Conservation (phyloP, 805 yeast genomes). For the Candida sithepensis region DNA sequence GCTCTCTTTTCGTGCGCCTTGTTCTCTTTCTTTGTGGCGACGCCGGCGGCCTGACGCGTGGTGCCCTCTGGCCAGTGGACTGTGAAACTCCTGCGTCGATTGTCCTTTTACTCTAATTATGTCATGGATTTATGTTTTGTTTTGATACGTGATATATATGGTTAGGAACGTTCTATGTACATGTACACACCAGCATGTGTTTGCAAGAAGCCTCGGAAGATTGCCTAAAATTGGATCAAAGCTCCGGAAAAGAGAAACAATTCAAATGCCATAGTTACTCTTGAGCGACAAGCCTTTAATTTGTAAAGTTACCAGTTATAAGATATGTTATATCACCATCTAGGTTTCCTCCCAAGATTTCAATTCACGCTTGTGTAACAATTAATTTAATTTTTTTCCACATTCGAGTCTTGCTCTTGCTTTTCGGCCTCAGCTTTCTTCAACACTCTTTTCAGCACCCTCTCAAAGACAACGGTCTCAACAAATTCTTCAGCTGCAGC, state of each 20-base stretch:
- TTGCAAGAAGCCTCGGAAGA: not conserved
- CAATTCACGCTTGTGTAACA: not conserved
- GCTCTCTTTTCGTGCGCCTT: not conserved
- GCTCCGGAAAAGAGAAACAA: not conserved
- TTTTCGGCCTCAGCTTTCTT: not conserved
- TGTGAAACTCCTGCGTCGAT: not conserved
- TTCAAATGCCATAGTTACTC: not conserved
- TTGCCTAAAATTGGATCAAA: no score
- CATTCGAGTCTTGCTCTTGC: not conserved
- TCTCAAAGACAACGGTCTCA: slow-evolving; percentile 30
- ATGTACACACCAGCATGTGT: not conserved
- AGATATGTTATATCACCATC: no score
- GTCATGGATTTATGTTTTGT: no score
- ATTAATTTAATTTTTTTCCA: not conserved
- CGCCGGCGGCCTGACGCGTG: not conserved
- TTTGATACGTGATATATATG: not conserved
- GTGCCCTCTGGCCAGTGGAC: no score
- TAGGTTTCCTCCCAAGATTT: no score
- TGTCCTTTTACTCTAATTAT: no score
- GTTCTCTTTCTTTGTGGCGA: not conserved
- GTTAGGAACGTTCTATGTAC: not conserved
- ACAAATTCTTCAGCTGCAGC: slow-evolving; percentile 56
- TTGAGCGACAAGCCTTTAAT: not conserved
- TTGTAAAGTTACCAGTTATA: no score
- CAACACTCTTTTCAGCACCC: slow-evolving; percentile 34